Percentiles rank a stretch among this genome's conserved stretches.
phyloP scores from a whole-genome alignment of 352 stramenopile species.

The Pythium plurisporium region DNA sequence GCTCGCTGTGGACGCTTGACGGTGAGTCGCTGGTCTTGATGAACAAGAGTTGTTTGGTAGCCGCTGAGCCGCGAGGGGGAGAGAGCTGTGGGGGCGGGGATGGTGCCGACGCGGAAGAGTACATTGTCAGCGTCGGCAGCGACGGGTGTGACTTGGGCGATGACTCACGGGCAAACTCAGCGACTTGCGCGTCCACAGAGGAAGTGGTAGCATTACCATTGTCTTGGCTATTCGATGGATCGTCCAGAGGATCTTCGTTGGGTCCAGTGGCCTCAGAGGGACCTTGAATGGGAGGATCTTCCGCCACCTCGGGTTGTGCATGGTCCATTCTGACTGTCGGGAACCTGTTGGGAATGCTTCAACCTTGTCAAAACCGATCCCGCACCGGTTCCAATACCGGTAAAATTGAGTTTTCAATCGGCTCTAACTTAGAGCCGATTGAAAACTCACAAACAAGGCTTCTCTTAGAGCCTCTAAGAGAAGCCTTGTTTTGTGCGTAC shows the following conservation, averaged over 20 bases:
- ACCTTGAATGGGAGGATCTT: not conserved
- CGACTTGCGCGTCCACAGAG: not conserved
- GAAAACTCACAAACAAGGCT: too few species aligned
- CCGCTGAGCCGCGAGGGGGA: not conserved
- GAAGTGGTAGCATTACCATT: not conserved
- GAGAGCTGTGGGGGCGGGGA: constrained; percentile 6
- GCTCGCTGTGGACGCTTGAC: constrained; percentile 49
- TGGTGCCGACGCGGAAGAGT: not conserved
- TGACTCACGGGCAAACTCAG: not conserved
- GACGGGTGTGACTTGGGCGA: not conserved
- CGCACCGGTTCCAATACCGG: too few species aligned
- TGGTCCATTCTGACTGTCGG: constrained; percentile 1
- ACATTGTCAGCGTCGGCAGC: not conserved
- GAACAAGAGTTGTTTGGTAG: constrained; percentile 24
- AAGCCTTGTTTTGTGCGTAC: too few species aligned
- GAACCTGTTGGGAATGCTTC: too few species aligned
- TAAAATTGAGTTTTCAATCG: too few species aligned
- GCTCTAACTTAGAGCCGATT: too few species aligned
- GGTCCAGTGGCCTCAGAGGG: not conserved
- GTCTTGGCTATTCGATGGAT: not conserved
- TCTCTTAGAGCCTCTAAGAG: too few species aligned
- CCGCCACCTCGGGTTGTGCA: not conserved
- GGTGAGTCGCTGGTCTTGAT: constrained; percentile 46
- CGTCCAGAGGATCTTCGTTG: not conserved
- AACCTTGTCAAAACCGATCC: too few species aligned